Base-by-base conservation (phyloP, 148 eudicot genomes). In the Dianthus caryophyllus region DNA sequence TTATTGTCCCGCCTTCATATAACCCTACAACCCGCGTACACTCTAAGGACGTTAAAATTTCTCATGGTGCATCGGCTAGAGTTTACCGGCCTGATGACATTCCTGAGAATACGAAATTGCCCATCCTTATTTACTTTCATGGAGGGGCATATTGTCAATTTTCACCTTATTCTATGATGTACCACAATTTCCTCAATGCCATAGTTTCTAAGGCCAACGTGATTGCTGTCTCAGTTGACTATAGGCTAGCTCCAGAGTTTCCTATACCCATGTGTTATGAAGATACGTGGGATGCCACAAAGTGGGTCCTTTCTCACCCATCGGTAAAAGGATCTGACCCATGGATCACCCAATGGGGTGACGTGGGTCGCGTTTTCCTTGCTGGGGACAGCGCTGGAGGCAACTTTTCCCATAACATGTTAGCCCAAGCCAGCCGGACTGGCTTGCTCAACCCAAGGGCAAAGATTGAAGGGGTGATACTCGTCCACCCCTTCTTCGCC, bases 361-460 rank as follows among this genome's bases (percentile, higher is more conserved):
- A 84, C 51, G 72, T 81, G 33, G 56, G 24, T 0, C 51, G 66
- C 7, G 77, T 82, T 1, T 82, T 72, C 62, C 36, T 87, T 0
- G 84, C 73, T 4, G 92, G 92, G 0, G 92, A 87, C 64, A 82
- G 87, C 52, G 92, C 83, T 0, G 88, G 92, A 0, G 87, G 72
- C 0, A 87, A 76, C 57, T 73, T 84, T 11, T 79, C 69, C 0
- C 81, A 84, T 59, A 65, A 78, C 52, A 73, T 80, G 70, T 54
- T 72, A 1, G 22, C 41, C 21, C 77, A 80, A 68, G 57, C 65
- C 29, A 48, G 65, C 15, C n/a, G 2, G 29, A 15, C 26, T 46
- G 65, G 48, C n/a, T 29, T 61, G 0, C 17, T 61, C 72, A 73
- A 43, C 52, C 53, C 2, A 52, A 56, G 14, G 4, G 38, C 36